Evolutionary conservation across 2,329 filamentous ascomycete species (phyloP).

Genomic region (Curvularia sp.): DNA sequence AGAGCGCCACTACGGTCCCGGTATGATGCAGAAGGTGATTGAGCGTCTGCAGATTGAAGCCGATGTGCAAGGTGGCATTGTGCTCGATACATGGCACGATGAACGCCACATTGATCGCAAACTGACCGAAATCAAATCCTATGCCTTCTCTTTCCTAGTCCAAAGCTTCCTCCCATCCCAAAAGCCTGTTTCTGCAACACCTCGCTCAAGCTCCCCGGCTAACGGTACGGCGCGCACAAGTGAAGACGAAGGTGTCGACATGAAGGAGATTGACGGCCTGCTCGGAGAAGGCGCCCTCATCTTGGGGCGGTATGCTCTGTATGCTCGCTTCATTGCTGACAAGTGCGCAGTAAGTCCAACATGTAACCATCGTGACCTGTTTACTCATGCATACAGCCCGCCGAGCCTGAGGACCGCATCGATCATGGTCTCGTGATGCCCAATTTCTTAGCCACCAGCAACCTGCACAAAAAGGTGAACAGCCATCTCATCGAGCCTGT

Average conservation of each 20-base stretch:
- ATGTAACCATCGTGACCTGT: constrained; percentile 10
- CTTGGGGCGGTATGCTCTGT: constrained; percentile 92
- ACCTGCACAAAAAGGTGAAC: constrained; percentile 78
- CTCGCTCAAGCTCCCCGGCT: constrained; percentile 79
- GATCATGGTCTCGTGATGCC: constrained; percentile 70
- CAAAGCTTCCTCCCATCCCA: constrained; percentile 86
- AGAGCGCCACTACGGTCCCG: constrained; percentile 88
- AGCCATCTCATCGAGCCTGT: constrained; percentile 80
- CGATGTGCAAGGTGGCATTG: constrained; percentile 93
- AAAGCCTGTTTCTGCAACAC: constrained; percentile 66
- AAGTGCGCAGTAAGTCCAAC: constrained; percentile 75
- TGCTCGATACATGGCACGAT: constrained; percentile 94
- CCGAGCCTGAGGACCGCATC: constrained; percentile 59
- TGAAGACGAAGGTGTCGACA: constrained; percentile 92
- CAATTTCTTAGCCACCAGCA: constrained; percentile 77
- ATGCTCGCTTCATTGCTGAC: constrained; percentile 83
- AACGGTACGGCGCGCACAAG: constrained; percentile 64
- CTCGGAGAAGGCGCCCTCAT: constrained; percentile 90
- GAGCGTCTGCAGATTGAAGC: constrained; percentile 92
- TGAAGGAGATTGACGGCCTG: constrained; percentile 92
- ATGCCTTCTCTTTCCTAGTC: constrained; percentile 95
- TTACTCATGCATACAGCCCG: constrained; percentile 35
- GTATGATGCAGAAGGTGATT: constrained; percentile 94
- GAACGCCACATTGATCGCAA: constrained; percentile 84
- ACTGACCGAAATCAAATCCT: constrained; percentile 94